Evolutionary conservation across 768 basidiomycete species (phyloP).

Genomic region (Lactarius hengduanensis): DNA sequence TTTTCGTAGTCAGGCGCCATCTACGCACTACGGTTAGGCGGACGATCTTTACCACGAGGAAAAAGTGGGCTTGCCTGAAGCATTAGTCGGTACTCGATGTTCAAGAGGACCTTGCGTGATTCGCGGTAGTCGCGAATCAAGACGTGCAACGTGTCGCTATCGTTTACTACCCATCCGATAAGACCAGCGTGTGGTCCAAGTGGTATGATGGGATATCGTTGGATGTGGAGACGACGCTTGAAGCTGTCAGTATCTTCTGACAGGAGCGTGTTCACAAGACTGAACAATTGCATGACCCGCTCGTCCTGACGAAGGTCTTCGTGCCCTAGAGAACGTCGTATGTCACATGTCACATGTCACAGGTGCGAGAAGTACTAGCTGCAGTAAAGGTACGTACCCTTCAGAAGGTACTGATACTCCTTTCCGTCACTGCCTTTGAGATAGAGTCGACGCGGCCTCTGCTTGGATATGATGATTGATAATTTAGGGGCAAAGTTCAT

Average conservation of each 20-base stretch:
- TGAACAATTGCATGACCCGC: conserved; percentile 98
- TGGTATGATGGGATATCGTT: conserved; percentile 89
- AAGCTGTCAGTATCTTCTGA: conserved; percentile 93
- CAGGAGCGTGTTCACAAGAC: conserved; percentile 92
- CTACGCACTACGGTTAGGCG: conserved; percentile 41
- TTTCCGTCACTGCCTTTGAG: conserved; percentile 88
- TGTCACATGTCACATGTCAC: too few relatives aligned
- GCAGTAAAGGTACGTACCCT: conserved; percentile 65
- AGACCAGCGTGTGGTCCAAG: conserved; percentile 94
- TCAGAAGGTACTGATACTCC: conserved; percentile 89
- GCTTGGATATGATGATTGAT: conserved; percentile 94
- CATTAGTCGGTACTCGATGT: conserved; percentile 99
- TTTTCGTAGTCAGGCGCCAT: conserved; percentile 99
- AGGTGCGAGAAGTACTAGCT: too few relatives aligned
- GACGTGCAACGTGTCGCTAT: conserved; percentile 94
- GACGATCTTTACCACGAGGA: not conserved
- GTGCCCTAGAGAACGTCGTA: conserved; percentile 58
- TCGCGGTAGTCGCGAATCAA: conserved; percentile 96
- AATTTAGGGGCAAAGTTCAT: conserved; percentile 83
- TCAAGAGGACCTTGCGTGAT: conserved; percentile 91
- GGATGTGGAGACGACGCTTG: conserved; percentile 93
- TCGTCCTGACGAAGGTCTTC: conserved; percentile 99
- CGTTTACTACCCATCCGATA: conserved; percentile 85
- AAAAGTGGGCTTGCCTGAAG: conserved; percentile 65
- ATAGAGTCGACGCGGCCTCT: conserved; percentile 85